A percentile compares a stretch with the other conserved stretches of the same genome.
Evolutionary conservation across 345 rosid genomes (phyloP).

Genomic region (Aquilaria sinensis): DNA sequence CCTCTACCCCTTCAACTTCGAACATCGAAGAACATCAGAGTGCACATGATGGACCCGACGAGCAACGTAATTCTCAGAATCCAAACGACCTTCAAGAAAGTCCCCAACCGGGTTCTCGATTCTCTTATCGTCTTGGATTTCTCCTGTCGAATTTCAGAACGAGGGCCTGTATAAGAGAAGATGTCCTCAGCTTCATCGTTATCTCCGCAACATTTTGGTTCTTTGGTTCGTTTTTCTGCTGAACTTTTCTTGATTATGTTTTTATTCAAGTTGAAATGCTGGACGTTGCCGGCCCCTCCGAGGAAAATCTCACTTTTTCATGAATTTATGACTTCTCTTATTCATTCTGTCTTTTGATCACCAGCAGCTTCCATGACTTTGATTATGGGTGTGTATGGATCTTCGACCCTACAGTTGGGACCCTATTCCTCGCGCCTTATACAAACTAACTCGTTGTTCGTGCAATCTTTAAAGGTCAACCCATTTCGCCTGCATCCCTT

Average conservation of each 20-base stretch:
- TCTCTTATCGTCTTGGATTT: slow-evolving; percentile 23
- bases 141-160: slow-evolving; percentile 15
- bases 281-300: no score
- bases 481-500: neutral
- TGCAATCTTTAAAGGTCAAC: slow-evolving; percentile 44
- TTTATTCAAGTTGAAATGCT: neutral
- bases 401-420: slow-evolving; percentile 33
- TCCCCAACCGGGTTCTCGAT: slow-evolving; percentile 9
- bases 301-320: neutral
- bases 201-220: slow-evolving; percentile 40
- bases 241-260: neutral
- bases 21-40: slow-evolving; percentile 15
- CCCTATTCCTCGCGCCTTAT: slow-evolving; percentile 40
- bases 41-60: neutral
- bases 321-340: neutral
- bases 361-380: slow-evolving; percentile 45
- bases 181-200: slow-evolving; percentile 35
- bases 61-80: neutral
- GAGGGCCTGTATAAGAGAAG: slow-evolving; percentile 20
- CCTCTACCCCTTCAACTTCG: slow-evolving; percentile 20
- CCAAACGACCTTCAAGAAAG: slow-evolving; percentile 6
- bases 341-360: slow-evolving; percentile 4
- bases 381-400: slow-evolving; percentile 47
- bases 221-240: slow-evolving; percentile 34
- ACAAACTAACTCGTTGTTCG: slow-evolving; percentile 33